Conservation (phyloP, 257 asterid genomes). For the Schizonepeta tenuifolia region DNA sequence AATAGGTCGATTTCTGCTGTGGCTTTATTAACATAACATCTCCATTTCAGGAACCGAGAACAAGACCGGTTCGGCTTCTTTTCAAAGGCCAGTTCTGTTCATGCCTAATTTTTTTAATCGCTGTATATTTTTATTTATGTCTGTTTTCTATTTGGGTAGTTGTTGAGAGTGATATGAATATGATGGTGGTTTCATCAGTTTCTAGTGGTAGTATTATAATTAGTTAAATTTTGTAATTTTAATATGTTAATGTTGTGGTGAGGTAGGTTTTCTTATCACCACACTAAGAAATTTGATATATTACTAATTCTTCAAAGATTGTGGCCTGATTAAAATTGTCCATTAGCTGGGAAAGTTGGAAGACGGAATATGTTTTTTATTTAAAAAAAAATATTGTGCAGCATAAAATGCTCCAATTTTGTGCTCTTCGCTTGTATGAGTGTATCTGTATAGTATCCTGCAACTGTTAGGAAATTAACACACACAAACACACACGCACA, state of each 20-base stretch:
- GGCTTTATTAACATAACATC: slow-evolving; percentile 37
- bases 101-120: slow-evolving; percentile 6
- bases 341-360: background rate
- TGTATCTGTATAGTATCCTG: too few relatives aligned
- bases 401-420: too few relatives aligned
- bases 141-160: background rate
- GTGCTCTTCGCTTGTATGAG: too few relatives aligned
- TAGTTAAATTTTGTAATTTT: background rate
- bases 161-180: background rate
- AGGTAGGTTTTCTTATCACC: background rate
- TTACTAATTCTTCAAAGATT: background rate
- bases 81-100: slow-evolving; percentile 41
- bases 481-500: too few relatives aligned
- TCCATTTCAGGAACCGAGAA: slow-evolving; percentile 38
- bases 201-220: background rate
- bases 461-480: too few relatives aligned
- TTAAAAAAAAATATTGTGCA: too few relatives aligned
- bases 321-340: background rate
- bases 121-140: background rate
- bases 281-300: background rate
- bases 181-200: background rate
- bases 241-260: background rate
- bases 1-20: slow-evolving; percentile 38
- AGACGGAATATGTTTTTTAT: background rate
- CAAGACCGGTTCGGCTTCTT: slow-evolving; percentile 35